Conservation (phyloP, 768 basidiomycete species). For the Suillus clintonianus region DNA sequence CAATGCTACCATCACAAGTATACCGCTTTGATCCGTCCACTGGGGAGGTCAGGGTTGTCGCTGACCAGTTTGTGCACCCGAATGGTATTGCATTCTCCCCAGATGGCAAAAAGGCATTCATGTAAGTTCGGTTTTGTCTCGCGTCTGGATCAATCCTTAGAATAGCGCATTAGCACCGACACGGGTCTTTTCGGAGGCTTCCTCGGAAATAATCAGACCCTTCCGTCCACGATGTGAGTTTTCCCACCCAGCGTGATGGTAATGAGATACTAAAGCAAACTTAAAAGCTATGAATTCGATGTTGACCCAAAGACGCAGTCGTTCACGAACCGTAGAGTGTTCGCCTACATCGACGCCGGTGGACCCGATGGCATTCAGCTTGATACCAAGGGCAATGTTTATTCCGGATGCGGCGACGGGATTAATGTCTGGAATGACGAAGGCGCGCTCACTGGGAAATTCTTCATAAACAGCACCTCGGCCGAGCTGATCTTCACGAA, state of each 20-base stretch:
- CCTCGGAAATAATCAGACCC: constrained; percentile 20
- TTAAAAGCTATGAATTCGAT: constrained; percentile 61
- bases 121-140: constrained; percentile 15
- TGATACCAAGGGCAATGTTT: constrained; percentile 63
- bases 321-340: constrained; percentile 59
- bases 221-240: constrained; percentile 27
- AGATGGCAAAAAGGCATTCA: constrained; percentile 31
- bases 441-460: constrained; percentile 62
- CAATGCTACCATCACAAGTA: constrained; percentile 45
- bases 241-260: not conserved
- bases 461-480: constrained; percentile 42
- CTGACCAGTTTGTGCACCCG: constrained; percentile 40
- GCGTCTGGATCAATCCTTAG: not conserved
- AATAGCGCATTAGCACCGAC: constrained; percentile 19
- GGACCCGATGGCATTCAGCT: constrained; percentile 66
- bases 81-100: constrained; percentile 42
- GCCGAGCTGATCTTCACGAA: constrained; percentile 9
- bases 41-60: constrained; percentile 43
- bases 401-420: constrained; percentile 63
- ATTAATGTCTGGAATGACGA: constrained; percentile 43
- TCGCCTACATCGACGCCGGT: constrained; percentile 63
- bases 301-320: constrained; percentile 52
- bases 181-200: constrained; percentile 20
- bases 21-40: constrained; percentile 45
- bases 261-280: not conserved